These are phyloP conservation scores for Begonia peltatifolia DNA, from an alignment of 306 rosid genomes.

Conservation along the genomic window DNA sequence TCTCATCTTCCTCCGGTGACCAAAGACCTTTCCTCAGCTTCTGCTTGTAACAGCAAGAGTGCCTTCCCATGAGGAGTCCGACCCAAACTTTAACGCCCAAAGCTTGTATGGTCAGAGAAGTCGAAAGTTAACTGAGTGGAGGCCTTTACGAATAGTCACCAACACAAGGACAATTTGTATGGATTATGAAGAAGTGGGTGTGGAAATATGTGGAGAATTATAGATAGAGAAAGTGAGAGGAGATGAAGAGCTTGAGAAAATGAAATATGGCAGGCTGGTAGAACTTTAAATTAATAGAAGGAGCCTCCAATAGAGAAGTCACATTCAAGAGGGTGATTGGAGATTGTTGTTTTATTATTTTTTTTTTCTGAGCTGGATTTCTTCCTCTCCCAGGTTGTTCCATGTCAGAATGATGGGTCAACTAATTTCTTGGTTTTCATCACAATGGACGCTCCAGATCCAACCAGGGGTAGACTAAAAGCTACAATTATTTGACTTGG, in stretches of 20 bases:
- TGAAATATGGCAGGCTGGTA: neutral
- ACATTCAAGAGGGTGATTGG: neutral
- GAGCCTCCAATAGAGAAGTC: neutral
- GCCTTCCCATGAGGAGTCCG: constrained; percentile 68
- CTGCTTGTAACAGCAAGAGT: constrained; percentile 94
- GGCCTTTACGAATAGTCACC: constrained; percentile 8
- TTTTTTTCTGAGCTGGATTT: too few relatives aligned
- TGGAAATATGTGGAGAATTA: neutral
- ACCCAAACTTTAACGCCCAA: too few relatives aligned
- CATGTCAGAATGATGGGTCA: too few relatives aligned
- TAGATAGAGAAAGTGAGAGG: neutral
- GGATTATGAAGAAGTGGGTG: neutral
- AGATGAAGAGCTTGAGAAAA: neutral
- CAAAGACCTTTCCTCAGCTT: constrained; percentile 94
- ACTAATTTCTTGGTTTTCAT: too few relatives aligned
- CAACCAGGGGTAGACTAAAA: too few relatives aligned
- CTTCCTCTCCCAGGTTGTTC: too few relatives aligned
- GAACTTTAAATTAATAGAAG: neutral
- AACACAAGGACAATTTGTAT: neutral
- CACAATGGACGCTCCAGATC: too few relatives aligned
- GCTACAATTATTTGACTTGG: too few relatives aligned
- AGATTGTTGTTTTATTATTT: neutral
- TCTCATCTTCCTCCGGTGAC: constrained; percentile 99
- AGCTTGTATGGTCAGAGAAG: neutral
- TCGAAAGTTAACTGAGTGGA: neutral